Base-by-base conservation (phyloP, 164 flowering plant species). In the Hamamelis virginiana region DNA sequence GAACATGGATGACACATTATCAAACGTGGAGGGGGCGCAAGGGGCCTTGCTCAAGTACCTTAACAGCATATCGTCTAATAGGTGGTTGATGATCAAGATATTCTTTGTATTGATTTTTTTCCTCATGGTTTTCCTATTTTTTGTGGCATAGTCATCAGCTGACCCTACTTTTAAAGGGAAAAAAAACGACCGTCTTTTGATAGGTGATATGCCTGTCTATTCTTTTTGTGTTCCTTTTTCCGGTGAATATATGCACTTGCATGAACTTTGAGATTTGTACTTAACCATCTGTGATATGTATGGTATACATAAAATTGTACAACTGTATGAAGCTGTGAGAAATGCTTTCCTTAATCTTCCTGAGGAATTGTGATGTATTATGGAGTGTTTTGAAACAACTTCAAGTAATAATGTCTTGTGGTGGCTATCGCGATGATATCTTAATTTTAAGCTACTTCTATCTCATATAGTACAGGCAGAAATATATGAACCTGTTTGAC, bases 41-140 rank as follows among this genome's bases (percentile, higher is more conserved):
- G 89, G 87, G 59, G 71, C 65, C 18, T 71, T 90, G 76, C 81
- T 85, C 55, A 86, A 84, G 81, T 92, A 92, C 74, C 87, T 92
- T 18, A 90, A 89, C 53, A 82, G 96, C 60, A 92, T 92, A 76
- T 92, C 97, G 5, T 90, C 97, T 51, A 92, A 92, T 79, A 74
- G 97, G 26, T 92, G 96, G 96, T 78, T 92, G 82, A 90, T 92
- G 97, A 87, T 92, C 84, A 92, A 92, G 81, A 92, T 92, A 74
- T 92, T 92, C 82, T 87, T 90, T 83, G 92, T 90, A 69, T 74
- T 92, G 72, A 73, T 92, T 71, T 84, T 85, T 63, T 92, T 92
- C 75, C 89, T 92, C 66, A 87, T 90, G 94, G 76, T 92, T 75
- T 92, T 92, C 82, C 76, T 92, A 76, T 89, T 90, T 77, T 92